phyloP scores from a whole-genome alignment of 139 green algal genomes.

The Pseudopediastrum boryanum region DNA sequence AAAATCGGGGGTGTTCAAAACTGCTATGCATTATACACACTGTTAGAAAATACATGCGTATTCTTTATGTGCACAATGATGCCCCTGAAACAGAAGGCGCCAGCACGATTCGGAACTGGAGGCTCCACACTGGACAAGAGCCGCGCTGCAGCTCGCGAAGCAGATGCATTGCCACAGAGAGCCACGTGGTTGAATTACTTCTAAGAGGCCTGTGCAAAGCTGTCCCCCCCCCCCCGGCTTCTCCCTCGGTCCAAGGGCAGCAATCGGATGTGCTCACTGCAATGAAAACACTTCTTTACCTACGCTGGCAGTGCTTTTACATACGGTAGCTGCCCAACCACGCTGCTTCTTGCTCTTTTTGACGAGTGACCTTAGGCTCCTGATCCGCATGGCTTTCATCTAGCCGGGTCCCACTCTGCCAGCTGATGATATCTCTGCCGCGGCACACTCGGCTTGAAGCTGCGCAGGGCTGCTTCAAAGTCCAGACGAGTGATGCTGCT shows the following conservation, averaged over 20 bases:
- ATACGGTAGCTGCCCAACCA: neutral
- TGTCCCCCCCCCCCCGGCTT: too few relatives aligned
- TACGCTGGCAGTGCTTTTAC: neutral
- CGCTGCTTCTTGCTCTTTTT: neutral
- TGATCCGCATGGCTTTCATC: neutral
- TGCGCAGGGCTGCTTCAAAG: slow-evolving; percentile 24
- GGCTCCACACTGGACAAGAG: too few relatives aligned
- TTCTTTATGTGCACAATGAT: too few relatives aligned
- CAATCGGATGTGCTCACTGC: neutral
- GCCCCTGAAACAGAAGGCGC: too few relatives aligned
- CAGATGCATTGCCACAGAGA: too few relatives aligned
- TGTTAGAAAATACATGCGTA: too few relatives aligned
- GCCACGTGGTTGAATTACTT: too few relatives aligned
- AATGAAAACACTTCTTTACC: neutral
- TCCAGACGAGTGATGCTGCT: slow-evolving; percentile 4
- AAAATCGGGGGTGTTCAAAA: too few relatives aligned
- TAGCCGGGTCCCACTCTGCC: neutral
- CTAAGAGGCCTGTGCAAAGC: too few relatives aligned
- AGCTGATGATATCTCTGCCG: slow-evolving; percentile 20
- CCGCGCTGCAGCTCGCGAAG: too few relatives aligned
- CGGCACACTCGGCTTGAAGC: neutral
- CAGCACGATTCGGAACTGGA: too few relatives aligned
- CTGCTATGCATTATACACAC: too few relatives aligned
- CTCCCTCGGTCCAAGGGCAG: neutral
- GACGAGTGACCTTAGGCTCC: neutral